These are phyloP conservation scores for Theileria sp. DNA, from an alignment of 169 alveolate genomes.

Conservation along the genomic window DNA sequence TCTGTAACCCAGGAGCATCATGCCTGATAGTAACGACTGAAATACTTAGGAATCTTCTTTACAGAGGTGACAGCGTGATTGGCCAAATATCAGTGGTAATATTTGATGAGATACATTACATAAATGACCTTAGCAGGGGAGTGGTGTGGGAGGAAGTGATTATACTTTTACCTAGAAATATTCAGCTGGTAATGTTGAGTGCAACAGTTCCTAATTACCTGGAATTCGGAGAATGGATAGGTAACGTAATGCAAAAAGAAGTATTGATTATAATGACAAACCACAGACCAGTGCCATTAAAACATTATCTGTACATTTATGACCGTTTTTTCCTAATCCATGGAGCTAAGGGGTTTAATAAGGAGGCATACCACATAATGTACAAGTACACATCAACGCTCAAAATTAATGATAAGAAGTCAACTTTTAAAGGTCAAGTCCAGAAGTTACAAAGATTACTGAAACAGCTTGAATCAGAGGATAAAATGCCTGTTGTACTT, in stretches of 20 bases:
- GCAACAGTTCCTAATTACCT: conserved; percentile 98
- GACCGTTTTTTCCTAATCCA: conserved; percentile 53
- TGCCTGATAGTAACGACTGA: conserved; percentile 99
- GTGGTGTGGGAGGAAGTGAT: conserved; percentile 99
- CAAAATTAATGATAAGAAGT: conserved; percentile 45
- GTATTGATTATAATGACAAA: conserved; percentile 91
- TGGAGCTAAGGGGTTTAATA: conserved; percentile 60
- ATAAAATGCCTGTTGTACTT: conserved; percentile 92
- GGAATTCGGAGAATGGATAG: conserved; percentile 99
- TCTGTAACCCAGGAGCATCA: conserved; percentile 91
- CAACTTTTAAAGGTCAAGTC: conserved; percentile 75
- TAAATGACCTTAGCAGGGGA: conserved; percentile 95
- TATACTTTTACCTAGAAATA: conserved; percentile 89
- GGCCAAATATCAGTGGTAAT: conserved; percentile 94
- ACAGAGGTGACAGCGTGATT: conserved; percentile 81
- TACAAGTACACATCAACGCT: conserved; percentile 42
- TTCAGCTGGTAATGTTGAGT: conserved; percentile 92
- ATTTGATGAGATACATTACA: conserved; percentile 98
- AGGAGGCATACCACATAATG: conserved; percentile 69
- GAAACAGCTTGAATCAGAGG: conserved; percentile 69
- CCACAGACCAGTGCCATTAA: conserved; percentile 95
- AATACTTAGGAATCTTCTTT: conserved; percentile 90
- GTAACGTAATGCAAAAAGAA: conserved; percentile 86
- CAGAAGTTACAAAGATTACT: conserved; percentile 80
- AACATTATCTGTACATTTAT: conserved; percentile 85